Evolutionary conservation across 1,284 basidiomycete species (phyloP).

Genomic region (Puccinia triticina): DNA sequence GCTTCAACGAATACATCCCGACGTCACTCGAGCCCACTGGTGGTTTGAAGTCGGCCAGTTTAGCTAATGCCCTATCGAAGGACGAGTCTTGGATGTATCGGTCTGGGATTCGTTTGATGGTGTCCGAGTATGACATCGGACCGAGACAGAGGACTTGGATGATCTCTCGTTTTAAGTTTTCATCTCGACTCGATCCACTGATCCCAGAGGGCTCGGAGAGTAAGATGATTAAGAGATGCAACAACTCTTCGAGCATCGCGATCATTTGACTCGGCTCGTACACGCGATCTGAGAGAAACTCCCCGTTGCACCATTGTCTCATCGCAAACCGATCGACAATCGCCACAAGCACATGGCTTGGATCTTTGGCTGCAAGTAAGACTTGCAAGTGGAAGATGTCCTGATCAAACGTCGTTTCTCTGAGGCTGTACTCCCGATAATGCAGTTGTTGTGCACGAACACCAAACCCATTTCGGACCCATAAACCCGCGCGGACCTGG

Average conservation of each 20-base stretch:
- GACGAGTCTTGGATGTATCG: slow-evolving; percentile 80
- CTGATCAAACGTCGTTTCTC: slow-evolving; percentile 95
- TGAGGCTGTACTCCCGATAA: slow-evolving; percentile 92
- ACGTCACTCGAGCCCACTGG: slow-evolving; percentile 77
- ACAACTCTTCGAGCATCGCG: slow-evolving; percentile 87
- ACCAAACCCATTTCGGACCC: slow-evolving; percentile 96
- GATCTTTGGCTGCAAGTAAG: slow-evolving; percentile 63
- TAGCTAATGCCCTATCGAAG: slow-evolving; percentile 77
- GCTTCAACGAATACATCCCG: slow-evolving; percentile 84
- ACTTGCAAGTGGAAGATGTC: slow-evolving; percentile 90
- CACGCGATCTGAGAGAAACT: slow-evolving; percentile 64
- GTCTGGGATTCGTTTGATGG: slow-evolving; percentile 87
- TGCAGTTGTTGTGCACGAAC: slow-evolving; percentile 95
- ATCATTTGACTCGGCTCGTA: slow-evolving; percentile 75
- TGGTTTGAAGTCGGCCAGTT: slow-evolving; percentile 79
- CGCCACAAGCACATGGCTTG: slow-evolving; percentile 77
- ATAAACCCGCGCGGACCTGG: slow-evolving; percentile 90
- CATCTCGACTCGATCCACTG: slow-evolving; percentile 70
- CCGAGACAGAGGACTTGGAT: slow-evolving; percentile 88
- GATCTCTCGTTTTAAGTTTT: slow-evolving; percentile 78
- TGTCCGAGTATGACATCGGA: slow-evolving; percentile 85
- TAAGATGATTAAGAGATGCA: slow-evolving; percentile 84
- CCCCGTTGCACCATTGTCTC: slow-evolving; percentile 74
- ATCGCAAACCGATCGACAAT: slow-evolving; percentile 89
- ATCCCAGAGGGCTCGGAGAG: slow-evolving; percentile 80